Evolutionary conservation across 257 asterid species (phyloP), one percentile per base, ranked within the genome.

Genomic region (Fraxinus anomala): DNA sequence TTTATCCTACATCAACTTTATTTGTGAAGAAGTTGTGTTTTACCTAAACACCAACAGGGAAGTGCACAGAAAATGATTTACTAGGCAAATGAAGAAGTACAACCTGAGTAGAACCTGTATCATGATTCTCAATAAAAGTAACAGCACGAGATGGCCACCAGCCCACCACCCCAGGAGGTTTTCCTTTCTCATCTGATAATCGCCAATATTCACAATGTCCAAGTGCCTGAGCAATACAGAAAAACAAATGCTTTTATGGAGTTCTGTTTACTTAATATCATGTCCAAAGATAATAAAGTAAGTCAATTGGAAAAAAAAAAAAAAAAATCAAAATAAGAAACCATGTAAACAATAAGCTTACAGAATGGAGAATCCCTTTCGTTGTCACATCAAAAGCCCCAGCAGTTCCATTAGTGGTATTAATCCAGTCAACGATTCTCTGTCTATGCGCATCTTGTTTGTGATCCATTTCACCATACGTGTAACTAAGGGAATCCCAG

Each of bases 91-190:
- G 39, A 37, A 56, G 40, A 70, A 21, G 28, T 72, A 77, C 36
- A 75, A 95, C 99, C 98, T 96, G 98, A 76, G 99, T 96, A 36
- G 99, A 96, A 66, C 99, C 99, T 54, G 99, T 96, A 85, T 96
- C 99, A 75, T 96, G 99, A 89, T 96, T 96, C 90, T 96, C 99
- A 73, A 96, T 96, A 77, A 96, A 96, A 71, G 99, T 96, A 83
- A 96, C 92, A 65, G 99, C 99, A 66, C 99, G 90, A 51, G 99
- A 96, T 5, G 99, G 98, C 99, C 99, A 96, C 98, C 98, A 96
- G 71, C 99, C 98, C 84, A 96, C 61, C 59, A 96, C 99, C 5
- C 99, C 97, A 0, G 99, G 97, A 79, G 99, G 97, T 82, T 91
- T 96, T 76, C 97, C 97, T 74, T 93, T 89, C 84, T 79, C 80